Evolutionary conservation across 2,329 filamentous ascomycete species (phyloP), one percentile per base, ranked within the genome.

Genomic region (Cryphonectria japonica): DNA sequence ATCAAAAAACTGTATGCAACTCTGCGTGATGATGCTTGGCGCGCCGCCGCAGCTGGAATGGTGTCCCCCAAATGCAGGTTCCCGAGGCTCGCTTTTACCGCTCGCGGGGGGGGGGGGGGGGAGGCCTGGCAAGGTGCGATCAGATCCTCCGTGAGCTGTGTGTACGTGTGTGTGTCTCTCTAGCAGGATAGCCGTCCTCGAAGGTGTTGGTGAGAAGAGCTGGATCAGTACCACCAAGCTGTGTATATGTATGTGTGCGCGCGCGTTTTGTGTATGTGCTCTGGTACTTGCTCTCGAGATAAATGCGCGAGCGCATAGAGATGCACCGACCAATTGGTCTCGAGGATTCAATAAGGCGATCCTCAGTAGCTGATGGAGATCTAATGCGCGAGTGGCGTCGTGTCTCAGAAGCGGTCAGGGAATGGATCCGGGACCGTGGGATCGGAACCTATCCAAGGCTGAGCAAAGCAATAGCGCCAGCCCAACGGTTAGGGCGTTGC

Each of bases 361-460:
- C 9, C 11, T 8, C 52, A 39, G 22, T 5, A 39, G 13, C 34
- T 59, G 65, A 67, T 13, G n/a, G 37, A 67, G 34, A 22, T 62
- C 39, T 34, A 14, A 14, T 50, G 26, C 9, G 11, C 16, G 37
- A 43, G 41, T 63, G 67, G 67, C 57, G 57, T 43, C 67, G 57
- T 68, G 67, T 50, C 59, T 68, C 67, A 32, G 54, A 41, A 68
- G 67, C 67, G 67, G 67, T 68, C 67, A 68, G 41, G 66, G n/a
- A 68, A 65, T 32, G 19, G 67, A 68, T 39, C 67, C 67, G 43
- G 59, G 34, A 41, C 67, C 67, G 57, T 50, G 67, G 67, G 43
- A 34, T 68, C 67, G 67, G 67, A 43, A 63, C 43, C 39, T 68
- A 29, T 39, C 22, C 57, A 50, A 41, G 57, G 39, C 39, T 50